phyloP scores from a whole-genome alignment of 768 basidiomycete genomes.

The Butyriboletus loyo region DNA sequence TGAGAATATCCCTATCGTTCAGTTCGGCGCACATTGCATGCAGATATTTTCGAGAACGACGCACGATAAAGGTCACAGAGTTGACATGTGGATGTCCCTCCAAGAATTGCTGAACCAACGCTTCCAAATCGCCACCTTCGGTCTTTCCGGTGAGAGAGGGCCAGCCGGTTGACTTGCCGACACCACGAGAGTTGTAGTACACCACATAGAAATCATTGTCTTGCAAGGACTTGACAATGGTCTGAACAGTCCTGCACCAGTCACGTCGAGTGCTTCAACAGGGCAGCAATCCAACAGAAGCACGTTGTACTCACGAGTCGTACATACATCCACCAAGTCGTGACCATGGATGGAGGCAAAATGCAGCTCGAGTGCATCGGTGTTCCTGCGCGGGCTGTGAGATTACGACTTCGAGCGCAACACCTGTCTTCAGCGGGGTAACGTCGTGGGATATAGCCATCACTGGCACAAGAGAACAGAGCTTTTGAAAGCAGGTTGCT shows the following conservation, averaged over 20 bases:
- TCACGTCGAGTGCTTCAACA: not conserved
- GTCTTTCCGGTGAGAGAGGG: conserved; percentile 67
- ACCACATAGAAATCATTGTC: conserved; percentile 54
- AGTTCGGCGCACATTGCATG: conserved; percentile 3
- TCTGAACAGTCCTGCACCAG: conserved; percentile 35
- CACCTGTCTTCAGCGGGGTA: conserved; percentile 34
- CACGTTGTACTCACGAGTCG: conserved; percentile 58
- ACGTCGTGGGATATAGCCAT: conserved; percentile 9
- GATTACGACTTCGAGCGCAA: conserved; percentile 42
- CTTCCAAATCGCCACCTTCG: conserved; percentile 69
- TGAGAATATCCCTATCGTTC: conserved; percentile 75
- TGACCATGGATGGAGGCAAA: conserved; percentile 87
- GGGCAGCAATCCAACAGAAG: not conserved
- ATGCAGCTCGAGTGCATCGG: conserved; percentile 45
- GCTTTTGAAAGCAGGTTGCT: not conserved
- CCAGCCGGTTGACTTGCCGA: conserved; percentile 71
- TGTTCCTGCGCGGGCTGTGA: conserved; percentile 25
- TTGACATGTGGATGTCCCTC: conserved; percentile 39
- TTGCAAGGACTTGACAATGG: conserved; percentile 43
- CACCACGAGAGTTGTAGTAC: conserved; percentile 75
- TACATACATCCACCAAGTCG: conserved; percentile 75
- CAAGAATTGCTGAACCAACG: conserved; percentile 55
- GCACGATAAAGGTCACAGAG: conserved; percentile 59
- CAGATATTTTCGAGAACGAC: conserved; percentile 21
- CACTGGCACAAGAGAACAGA: not conserved